A percentile compares a stretch with the other conserved stretches of the same genome.
Conservation (phyloP, 139 green algal genomes). For the Monoraphidium neglectum region DNA sequence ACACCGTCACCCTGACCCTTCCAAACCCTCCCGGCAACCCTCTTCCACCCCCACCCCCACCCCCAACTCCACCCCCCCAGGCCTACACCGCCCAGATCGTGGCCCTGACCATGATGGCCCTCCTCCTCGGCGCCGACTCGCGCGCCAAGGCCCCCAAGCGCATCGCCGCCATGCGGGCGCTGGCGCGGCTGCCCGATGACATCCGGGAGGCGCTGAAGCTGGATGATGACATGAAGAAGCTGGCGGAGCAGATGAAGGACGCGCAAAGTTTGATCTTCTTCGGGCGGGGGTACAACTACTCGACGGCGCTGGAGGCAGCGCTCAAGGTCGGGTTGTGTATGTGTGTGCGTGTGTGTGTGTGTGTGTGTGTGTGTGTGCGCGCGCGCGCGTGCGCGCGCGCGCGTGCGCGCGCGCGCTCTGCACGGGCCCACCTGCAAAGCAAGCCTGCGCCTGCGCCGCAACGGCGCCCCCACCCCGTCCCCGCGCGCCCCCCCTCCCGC, state of each 20-base stretch:
- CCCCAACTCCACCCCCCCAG: background rate
- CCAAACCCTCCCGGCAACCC: background rate
- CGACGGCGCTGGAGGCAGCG: constrained; percentile 92
- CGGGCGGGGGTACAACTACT: constrained; percentile 95
- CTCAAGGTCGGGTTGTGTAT: constrained; percentile 87
- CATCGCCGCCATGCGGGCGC: constrained; percentile 84
- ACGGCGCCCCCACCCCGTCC: no score
- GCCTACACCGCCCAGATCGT: constrained; percentile 92
- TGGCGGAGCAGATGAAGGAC: constrained; percentile 81
- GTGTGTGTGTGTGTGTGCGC: no score
- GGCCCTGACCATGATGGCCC: constrained; percentile 90
- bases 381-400: no score
- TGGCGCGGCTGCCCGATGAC: constrained; percentile 63
- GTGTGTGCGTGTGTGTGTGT: no score
- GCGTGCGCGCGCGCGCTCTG: no score
- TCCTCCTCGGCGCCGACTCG: constrained; percentile 85
- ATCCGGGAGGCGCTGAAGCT: constrained; percentile 67
- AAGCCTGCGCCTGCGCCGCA: background rate
- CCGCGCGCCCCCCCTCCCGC: background rate
- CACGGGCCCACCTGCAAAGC: no score
- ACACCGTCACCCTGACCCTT: background rate
- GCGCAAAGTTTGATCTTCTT: constrained; percentile 82
- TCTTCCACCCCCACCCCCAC: background rate
- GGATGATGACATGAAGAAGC: constrained; percentile 74
- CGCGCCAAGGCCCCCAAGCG: constrained; percentile 72